phyloP scores from a whole-genome alignment of 2,329 filamentous ascomycete species.

The Gaeumannomyces tritici region DNA sequence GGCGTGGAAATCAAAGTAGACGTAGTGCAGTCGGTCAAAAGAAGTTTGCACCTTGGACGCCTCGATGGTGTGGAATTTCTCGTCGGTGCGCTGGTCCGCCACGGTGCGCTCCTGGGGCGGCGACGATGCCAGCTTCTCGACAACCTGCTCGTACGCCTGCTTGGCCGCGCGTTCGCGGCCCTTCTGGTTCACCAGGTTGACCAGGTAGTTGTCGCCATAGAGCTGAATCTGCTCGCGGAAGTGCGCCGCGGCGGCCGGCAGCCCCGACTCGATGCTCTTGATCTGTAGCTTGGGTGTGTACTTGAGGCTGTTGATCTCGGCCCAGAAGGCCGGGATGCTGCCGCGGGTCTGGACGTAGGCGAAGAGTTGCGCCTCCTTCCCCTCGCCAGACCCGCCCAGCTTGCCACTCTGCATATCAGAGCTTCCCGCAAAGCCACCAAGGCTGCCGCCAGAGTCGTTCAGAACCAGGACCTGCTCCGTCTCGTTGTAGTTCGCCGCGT shows the following conservation, averaged over 20 bases:
- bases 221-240: constrained; percentile 88
- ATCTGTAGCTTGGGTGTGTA: constrained; percentile 90
- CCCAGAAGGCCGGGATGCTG: constrained; percentile 93
- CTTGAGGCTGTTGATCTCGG: constrained; percentile 85
- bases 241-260: constrained; percentile 72
- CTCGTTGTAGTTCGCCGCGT: constrained; percentile 99
- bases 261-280: constrained; percentile 70
- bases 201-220: constrained; percentile 94
- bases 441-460: constrained; percentile 65
- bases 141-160: constrained; percentile 85
- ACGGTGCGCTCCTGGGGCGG: constrained; percentile 59
- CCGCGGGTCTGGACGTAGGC: constrained; percentile 95
- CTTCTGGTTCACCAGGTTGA: constrained; percentile 95
- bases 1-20: constrained; percentile 98
- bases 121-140: constrained; percentile 62
- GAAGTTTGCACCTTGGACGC: constrained; percentile 34
- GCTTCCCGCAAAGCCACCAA: constrained; percentile 73
- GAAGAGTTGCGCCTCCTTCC: constrained; percentile 76
- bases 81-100: constrained; percentile 58
- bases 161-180: constrained; percentile 86
- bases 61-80: constrained; percentile 77
- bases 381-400: constrained; percentile 43
- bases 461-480: constrained; percentile 88
- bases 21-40: constrained; percentile 82
- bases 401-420: constrained; percentile 68